Percentiles rank a stretch among this genome's conserved stretches.
Conservation (phyloP, 2,329 filamentous ascomycete genomes). For the Apiospora aurea region DNA sequence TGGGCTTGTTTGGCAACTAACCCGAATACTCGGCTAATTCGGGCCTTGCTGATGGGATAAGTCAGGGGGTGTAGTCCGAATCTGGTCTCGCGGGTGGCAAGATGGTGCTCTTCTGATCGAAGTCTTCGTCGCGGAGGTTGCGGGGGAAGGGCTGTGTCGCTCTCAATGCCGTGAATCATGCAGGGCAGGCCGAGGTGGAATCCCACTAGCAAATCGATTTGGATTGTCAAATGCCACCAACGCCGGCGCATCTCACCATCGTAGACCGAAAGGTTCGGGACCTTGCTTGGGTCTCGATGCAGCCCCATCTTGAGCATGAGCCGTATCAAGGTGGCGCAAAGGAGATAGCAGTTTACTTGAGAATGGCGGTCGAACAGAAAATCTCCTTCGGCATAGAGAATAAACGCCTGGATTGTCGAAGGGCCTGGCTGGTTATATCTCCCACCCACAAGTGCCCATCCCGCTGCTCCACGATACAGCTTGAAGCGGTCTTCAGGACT, state of each 20-base stretch:
- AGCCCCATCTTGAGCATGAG: constrained; percentile 66
- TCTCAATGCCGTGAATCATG: constrained; percentile 69
- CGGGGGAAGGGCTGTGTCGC: constrained; percentile 65
- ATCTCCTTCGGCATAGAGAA: constrained; percentile 60
- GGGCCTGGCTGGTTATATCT: constrained; percentile 58
- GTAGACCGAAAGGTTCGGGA: constrained; percentile 58
- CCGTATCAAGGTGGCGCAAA: constrained; percentile 58
- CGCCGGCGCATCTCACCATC: constrained; percentile 62
- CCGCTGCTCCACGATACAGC: constrained; percentile 56
- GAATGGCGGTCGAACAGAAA: constrained; percentile 59
- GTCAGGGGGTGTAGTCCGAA: constrained; percentile 66
- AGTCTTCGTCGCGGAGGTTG: constrained; percentile 72
- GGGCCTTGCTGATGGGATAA: constrained; percentile 60
- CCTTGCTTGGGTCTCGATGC: constrained; percentile 61
- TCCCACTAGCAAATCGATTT: constrained; percentile 69
- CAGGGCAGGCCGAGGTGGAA: constrained; percentile 73
- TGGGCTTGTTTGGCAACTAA: constrained; percentile 59
- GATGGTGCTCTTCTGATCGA: constrained; percentile 59
- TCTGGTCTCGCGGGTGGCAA: constrained; percentile 64
- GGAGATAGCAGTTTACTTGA: constrained; percentile 62
- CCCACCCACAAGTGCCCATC: constrained; percentile 58
- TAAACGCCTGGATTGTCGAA: constrained; percentile 57
- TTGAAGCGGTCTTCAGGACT: constrained; percentile 52
- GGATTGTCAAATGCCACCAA: constrained; percentile 60
- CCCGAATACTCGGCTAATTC: constrained; percentile 55